A percentile compares a stretch with the other conserved stretches of the same genome.
phyloP scores from a whole-genome alignment of 371 early-diverging fungal genomes.

The Rhizomucor pusillus region DNA sequence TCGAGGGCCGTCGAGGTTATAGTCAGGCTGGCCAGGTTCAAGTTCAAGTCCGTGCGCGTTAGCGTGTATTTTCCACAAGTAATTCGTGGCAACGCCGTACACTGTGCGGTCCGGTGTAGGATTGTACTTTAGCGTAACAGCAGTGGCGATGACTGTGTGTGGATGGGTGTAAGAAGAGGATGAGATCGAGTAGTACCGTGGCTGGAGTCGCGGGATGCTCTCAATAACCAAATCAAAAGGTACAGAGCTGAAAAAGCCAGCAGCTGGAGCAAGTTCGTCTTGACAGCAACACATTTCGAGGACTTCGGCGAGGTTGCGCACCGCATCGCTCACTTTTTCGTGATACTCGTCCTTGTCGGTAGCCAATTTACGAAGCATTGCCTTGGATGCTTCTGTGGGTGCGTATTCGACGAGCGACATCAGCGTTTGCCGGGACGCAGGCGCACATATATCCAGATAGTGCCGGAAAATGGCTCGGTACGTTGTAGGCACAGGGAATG shows the following conservation, averaged over 20 bases:
- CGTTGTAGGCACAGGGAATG: constrained; percentile 83
- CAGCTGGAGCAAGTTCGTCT: constrained; percentile 14
- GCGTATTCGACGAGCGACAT: constrained; percentile 48
- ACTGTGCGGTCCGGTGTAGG: constrained; percentile 45
- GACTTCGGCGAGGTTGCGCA: constrained; percentile 59
- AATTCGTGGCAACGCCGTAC: constrained; percentile 75
- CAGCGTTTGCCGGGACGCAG: constrained; percentile 56
- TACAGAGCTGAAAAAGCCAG: constrained; percentile 25
- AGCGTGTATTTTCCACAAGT: constrained; percentile 48
- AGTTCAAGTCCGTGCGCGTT: neutral
- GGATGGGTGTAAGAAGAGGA: constrained; percentile 72
- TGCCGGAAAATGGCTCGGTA: constrained; percentile 80
- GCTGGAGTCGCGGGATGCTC: constrained; percentile 72
- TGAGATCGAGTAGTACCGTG: constrained; percentile 93
- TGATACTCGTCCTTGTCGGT: constrained; percentile 67
- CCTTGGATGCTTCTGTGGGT: constrained; percentile 43
- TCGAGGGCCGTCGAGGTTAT: constrained; percentile 22
- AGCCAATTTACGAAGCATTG: constrained; percentile 50
- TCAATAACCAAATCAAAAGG: constrained; percentile 71
- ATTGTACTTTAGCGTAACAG: constrained; percentile 80
- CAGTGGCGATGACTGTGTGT: constrained; percentile 72
- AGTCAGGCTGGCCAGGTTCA: constrained; percentile 17
- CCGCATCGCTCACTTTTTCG: constrained; percentile 51
- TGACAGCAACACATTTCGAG: constrained; percentile 25
- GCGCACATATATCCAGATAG: constrained; percentile 81